Base-by-base conservation (phyloP, 768 basidiomycete genomes). In the Boletus rubescentipes region DNA sequence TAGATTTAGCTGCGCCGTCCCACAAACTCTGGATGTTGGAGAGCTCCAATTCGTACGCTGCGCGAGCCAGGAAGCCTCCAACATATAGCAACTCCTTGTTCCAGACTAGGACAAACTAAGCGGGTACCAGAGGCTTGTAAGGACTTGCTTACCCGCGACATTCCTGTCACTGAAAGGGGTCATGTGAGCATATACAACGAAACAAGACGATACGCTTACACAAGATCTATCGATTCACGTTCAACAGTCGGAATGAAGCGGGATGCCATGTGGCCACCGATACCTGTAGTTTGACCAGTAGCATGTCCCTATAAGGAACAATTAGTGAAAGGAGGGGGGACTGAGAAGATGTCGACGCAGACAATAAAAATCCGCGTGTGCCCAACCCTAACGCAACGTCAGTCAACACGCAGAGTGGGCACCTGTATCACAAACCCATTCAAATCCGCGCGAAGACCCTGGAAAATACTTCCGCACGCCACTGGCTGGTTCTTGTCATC, bases 221-320 rank as follows among this genome's bases (percentile, higher is more conserved):
- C 87, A 30, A 95, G 75, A 70, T 92, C 93, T 58, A 95, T 88
- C 0, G 89, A 89, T 72, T 98, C 96, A 57, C 96, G 82, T 69
- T 98, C 96, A 9, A 98, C 95, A 0, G 95, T 98, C 10, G 93
- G 91, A 52, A 98, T 95, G 65, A 97, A 97, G 3, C 94, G 78
- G 9, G 90, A 86, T 0, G 92, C 77, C 62, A 88, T 76, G 53
- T 86, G 82, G 0, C 84, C 84, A 3, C 80, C 82, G 30, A 85
- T 73, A 37, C 96, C 95, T 1, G 94, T 96, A 10, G 93, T 96
- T 72, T 98, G 96, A 5, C 80, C 87, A 4, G 93, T 97, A 15
- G 92, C 84, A 68, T 95, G 93, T 14, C 93, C 92, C 89, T 91
- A 47, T 16, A 38, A 12, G 23, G n/a, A 43, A 20, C 39, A 8